phyloP scores from a whole-genome alignment of 306 rosid species.

The Begonia masoniana region DNA sequence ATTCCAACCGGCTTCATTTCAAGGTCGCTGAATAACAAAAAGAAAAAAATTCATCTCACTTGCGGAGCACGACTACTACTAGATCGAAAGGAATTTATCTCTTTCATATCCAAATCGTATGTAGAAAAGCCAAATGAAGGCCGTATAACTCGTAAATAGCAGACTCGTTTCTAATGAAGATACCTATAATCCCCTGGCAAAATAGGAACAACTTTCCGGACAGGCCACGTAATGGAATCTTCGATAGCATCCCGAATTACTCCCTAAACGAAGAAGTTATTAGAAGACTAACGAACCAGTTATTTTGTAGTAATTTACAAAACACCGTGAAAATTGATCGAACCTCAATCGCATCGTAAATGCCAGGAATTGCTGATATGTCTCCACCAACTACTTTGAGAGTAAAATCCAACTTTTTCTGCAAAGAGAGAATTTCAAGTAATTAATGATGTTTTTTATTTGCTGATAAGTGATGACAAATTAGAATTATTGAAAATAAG shows the following conservation, averaged over 20 bases:
- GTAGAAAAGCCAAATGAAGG: too few species aligned
- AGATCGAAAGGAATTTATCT: too few species aligned
- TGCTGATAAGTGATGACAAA: too few species aligned
- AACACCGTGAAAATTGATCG: slow-evolving; percentile 16
- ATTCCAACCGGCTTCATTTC: slow-evolving; percentile 89
- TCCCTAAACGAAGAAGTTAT: slow-evolving; percentile 31
- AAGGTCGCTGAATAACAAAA: slow-evolving; percentile 50
- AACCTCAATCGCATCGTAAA: slow-evolving; percentile 74
- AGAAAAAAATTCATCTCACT: too few species aligned
- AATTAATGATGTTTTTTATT: not conserved
- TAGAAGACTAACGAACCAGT: too few species aligned
- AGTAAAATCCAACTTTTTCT: slow-evolving; percentile 85
- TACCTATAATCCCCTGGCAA: slow-evolving; percentile 98
- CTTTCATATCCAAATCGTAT: too few species aligned
- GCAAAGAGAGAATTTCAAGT: slow-evolving; percentile 16
- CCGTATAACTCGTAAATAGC: too few species aligned
- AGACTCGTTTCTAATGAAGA: not conserved
- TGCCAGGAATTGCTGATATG: slow-evolving; percentile 83
- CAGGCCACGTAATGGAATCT: slow-evolving; percentile 96
- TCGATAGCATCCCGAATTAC: slow-evolving; percentile 81
- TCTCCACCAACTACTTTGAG: slow-evolving; percentile 88
- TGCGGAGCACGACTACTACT: too few species aligned
- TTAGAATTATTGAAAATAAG: too few species aligned
- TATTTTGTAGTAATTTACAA: too few species aligned
- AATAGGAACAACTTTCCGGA: slow-evolving; percentile 78